phyloP scores from a whole-genome alignment of 768 basidiomycete genomes.

The Solioccasus polychromus region DNA sequence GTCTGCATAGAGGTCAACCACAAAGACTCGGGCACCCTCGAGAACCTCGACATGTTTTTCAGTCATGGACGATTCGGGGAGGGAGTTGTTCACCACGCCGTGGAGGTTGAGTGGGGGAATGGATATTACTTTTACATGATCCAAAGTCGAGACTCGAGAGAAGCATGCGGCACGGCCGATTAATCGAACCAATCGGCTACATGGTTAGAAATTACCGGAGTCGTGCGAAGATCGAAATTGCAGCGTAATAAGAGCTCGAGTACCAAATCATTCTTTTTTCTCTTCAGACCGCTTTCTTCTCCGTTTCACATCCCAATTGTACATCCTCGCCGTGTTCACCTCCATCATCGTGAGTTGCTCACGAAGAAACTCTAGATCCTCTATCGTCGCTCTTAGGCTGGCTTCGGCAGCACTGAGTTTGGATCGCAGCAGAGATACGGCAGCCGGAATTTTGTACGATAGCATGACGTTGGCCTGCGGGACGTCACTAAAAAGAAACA shows the following conservation, averaged over 20 bases:
- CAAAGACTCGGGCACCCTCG: background rate
- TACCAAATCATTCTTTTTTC: slow-evolving; percentile 12
- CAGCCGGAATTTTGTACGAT: slow-evolving; percentile 81
- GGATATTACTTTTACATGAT: no score
- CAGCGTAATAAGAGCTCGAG: no score
- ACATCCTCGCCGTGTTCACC: slow-evolving; percentile 90
- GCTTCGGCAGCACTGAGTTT: slow-evolving; percentile 74
- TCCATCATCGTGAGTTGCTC: slow-evolving; percentile 98
- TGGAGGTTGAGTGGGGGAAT: no score
- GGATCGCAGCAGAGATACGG: slow-evolving; percentile 65
- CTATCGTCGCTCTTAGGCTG: slow-evolving; percentile 63
- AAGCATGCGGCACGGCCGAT: no score
- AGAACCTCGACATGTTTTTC: no score
- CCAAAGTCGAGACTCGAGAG: no score
- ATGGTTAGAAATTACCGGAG: no score
- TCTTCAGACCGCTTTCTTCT: slow-evolving; percentile 50
- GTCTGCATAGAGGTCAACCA: slow-evolving; percentile 32
- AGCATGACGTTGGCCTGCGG: slow-evolving; percentile 95
- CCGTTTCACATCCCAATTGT: slow-evolving; percentile 93
- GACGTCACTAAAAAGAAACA: background rate
- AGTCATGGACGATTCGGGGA: no score
- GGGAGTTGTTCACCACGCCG: no score
- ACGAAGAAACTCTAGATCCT: slow-evolving; percentile 89
- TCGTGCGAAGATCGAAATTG: no score
- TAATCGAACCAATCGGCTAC: no score